Evolutionary conservation across 345 rosid species (phyloP), one percentile per base, ranked within the genome.

Genomic region (Salix caprea): DNA sequence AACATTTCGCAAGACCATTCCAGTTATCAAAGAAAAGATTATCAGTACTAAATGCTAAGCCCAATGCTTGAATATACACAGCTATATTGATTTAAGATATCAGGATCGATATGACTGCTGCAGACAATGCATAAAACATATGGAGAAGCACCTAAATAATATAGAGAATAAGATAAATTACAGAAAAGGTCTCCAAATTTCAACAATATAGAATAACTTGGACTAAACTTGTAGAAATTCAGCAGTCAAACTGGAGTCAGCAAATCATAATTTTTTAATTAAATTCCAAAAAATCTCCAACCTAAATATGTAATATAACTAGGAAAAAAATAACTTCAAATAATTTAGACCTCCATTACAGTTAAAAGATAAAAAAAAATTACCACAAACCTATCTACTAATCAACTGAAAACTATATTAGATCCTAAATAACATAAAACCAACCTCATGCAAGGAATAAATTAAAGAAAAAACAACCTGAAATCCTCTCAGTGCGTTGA

Each of bases 401-500:
- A 71, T 66, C 60, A 72, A 52, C 44, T 24, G 48, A 28, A 16
- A 70, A 65, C 60, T 21, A 21, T 19, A 34, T n/a, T 8, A 23
- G 39, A 44, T 48, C 19, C 70, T 11, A 39, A 12, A 62, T 23
- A 37, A 37, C 32, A 77, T 6, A 12, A 60, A 78, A 78, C 24
- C 67, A 39, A 69, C 70, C 34, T 32, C 11, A 62, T 40, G n/a
- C 2, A 77, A 34, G 37, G 6, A 34, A 34, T 34, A 34, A 34
- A 0, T 5, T 34, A 34, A 34, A 34, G 6, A 34, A 34, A 4
- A 34, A 34, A 5, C 6, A 34, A 34, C 37, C 37, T 84, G 98
- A 91, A 80, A 94, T 94, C 82, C 98, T 89, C 84, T 94, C 98
- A 10, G 97, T 90, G 69, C 86, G 94, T 84, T 88, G 97, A 85